Evolutionary conservation across 2,329 filamentous ascomycete genomes (phyloP).

Genomic region (Pseudogymnoascus sp.): DNA sequence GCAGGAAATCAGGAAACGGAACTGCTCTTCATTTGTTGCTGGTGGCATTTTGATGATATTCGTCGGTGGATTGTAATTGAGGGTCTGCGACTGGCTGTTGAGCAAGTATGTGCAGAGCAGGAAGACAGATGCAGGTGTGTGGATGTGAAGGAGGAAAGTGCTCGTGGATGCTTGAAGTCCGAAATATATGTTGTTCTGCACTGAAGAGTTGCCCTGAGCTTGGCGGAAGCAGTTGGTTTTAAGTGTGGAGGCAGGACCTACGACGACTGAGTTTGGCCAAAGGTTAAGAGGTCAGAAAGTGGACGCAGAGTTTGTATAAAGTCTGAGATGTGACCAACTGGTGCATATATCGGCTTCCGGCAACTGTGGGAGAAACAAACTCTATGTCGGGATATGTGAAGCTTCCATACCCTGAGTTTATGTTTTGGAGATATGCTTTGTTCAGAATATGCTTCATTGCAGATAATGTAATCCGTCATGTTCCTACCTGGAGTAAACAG

Average conservation of each 20-base stretch:
- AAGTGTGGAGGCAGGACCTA: not conserved
- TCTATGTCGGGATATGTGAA: not conserved
- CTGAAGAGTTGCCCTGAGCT: not conserved
- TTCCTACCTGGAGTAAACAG: not conserved
- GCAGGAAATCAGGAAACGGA: constrained; percentile 60
- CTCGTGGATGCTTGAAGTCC: not conserved
- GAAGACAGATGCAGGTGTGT: not conserved
- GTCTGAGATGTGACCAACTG: not conserved
- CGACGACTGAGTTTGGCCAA: not conserved
- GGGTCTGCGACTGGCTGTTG: not conserved
- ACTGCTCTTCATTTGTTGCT: constrained; percentile 46
- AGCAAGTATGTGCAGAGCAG: not conserved
- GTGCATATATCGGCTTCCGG: not conserved
- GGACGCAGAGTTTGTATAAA: not conserved
- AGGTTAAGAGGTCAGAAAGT: no score
- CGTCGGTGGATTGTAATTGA: constrained; percentile 3
- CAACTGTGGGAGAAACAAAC: not conserved
- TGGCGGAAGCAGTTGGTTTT: not conserved
- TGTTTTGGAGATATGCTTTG: not conserved
- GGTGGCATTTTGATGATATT: constrained; percentile 39
- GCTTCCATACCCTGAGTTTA: not conserved
- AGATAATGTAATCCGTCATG: no score
- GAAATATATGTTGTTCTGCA: not conserved
- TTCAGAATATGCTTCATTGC: no score
- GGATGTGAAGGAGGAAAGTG: not conserved